Evolutionary conservation across 805 yeast species (phyloP).

Genomic region (Candida maltosa): DNA sequence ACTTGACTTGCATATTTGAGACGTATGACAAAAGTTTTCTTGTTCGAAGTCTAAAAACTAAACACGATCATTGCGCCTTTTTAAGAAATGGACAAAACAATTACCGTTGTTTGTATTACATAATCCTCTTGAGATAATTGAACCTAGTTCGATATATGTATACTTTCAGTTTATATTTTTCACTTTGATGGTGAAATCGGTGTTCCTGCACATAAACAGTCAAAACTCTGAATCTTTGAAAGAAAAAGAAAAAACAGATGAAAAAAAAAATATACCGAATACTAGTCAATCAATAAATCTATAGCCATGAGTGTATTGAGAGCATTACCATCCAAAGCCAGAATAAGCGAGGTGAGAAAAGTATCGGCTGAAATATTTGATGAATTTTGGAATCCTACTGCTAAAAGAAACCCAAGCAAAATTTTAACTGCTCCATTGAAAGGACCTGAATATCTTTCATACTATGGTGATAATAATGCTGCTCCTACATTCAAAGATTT

Average conservation of each 20-base stretch:
- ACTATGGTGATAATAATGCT: slow-evolving; percentile 68
- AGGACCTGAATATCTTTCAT: slow-evolving; percentile 68
- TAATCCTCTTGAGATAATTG: too few relatives aligned
- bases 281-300: slow-evolving; percentile 1
- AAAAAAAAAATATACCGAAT: not conserved
- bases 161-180: too few relatives aligned
- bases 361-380: slow-evolving; percentile 66
- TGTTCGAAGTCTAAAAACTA: too few relatives aligned
- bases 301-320: slow-evolving; percentile 16
- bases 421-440: slow-evolving; percentile 62
- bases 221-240: not conserved
- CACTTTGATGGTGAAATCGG: not conserved
- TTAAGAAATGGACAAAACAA: too few relatives aligned
- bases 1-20: too few relatives aligned
- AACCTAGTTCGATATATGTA: too few relatives aligned
- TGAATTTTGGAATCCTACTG: slow-evolving; percentile 65
- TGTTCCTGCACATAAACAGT: not conserved
- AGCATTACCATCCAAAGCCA: slow-evolving; percentile 39
- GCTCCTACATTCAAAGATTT: slow-evolving; percentile 63
- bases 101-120: too few relatives aligned
- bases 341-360: slow-evolving; percentile 56
- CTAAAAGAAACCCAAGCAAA: slow-evolving; percentile 69
- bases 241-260: not conserved
- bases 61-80: too few relatives aligned
- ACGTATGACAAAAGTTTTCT: too few relatives aligned